phyloP scores from a whole-genome alignment of 2,329 filamentous ascomycete species.

The Penicillium glabrum region DNA sequence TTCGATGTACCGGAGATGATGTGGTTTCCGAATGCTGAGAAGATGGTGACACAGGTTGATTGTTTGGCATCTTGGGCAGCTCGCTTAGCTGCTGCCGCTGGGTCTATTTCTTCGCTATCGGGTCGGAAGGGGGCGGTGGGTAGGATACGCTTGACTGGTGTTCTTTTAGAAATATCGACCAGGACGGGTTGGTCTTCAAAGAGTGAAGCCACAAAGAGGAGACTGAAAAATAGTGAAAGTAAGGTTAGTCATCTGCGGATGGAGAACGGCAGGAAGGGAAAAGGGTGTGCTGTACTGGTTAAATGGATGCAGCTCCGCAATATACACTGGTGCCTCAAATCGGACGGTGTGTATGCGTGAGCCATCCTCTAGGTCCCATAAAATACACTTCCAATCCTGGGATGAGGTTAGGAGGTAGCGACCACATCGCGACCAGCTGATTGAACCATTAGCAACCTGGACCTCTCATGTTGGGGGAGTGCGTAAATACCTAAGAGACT shows the following conservation, averaged over 20 bases:
- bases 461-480: background rate
- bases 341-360: constrained; percentile 77
- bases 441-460: background rate
- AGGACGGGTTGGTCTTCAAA: constrained; percentile 92
- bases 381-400: constrained; percentile 92
- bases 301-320: constrained; percentile 88
- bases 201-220: constrained; percentile 84
- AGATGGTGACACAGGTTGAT: constrained; percentile 89
- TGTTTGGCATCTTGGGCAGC: constrained; percentile 90
- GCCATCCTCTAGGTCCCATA: constrained; percentile 85
- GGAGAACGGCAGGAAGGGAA: background rate
- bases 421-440: constrained; percentile 85
- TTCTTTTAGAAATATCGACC: constrained; percentile 71
- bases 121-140: constrained; percentile 79
- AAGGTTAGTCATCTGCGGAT: background rate
- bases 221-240: constrained; percentile 47
- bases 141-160: constrained; percentile 72
- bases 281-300: constrained; percentile 68
- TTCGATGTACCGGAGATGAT: constrained; percentile 93
- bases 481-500: constrained; percentile 66
- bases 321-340: constrained; percentile 91
- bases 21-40: constrained; percentile 80
- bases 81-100: constrained; percentile 71
- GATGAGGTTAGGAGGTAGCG: constrained; percentile 89
- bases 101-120: constrained; percentile 65